Base-by-base conservation (phyloP, 305 asterid genomes). In the Rubia balearica region DNA sequence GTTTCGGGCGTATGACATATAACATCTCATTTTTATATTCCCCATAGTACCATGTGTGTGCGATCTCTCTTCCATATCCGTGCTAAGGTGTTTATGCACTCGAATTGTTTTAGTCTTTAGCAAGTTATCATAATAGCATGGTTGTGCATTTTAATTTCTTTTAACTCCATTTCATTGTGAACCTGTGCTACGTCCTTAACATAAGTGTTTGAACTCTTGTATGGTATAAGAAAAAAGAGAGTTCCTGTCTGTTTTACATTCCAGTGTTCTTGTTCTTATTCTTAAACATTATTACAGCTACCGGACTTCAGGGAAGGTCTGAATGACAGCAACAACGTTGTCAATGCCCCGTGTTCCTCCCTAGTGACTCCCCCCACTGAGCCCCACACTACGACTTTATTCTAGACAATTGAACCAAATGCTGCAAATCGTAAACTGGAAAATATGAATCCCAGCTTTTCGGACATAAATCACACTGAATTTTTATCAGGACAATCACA, bases 401-500 rank as follows among this genome's bases (percentile, higher is more conserved):
- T 38, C 40, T 56, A 65, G 36, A 45, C 48, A 38, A 71, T 64
- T n/a, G 75, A 41, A 62, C 36, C 53, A 24, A 36, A 55, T 55
- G 63, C 63, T 51, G 51, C 76, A 21, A 69, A 65, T 67, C 73
- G 71, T 27, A 71, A 42, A 61, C 64, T 14, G 66, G 68, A 41
- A 36, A 73, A 67, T 57, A 57, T 11, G 41, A 45, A 24, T 30
- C 75, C 55, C 41, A 42, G 59, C 80, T 42, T 53, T 68, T 71
- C 64, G 57, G 72, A 64, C 41, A 61, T 59, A 59, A 48, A 70
- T 36, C 71, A 43, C 43, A 69, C 49, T 41, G 84, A 68, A 75
- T 51, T 76, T 56, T 71, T 80, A 68, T 73, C 69, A 36, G 60
- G 22, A 36, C 51, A 75, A 45, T 63, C 69, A 8, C 74, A 74